phyloP scores from a whole-genome alignment of 371 early-diverging fungal genomes.

The Vairimorpha necatrix region DNA sequence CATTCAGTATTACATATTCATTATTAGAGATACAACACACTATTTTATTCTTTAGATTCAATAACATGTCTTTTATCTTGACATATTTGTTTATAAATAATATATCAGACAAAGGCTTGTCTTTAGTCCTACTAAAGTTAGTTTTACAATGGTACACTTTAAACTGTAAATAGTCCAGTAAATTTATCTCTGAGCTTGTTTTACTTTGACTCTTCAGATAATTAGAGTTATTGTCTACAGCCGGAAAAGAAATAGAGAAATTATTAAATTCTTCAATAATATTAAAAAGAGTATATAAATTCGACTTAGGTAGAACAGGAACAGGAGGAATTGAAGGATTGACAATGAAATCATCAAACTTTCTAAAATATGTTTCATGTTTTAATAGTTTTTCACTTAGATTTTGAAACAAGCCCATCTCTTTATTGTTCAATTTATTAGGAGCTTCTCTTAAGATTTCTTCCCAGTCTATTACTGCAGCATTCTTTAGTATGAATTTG shows the following conservation, averaged over 20 bases:
- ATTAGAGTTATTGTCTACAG: background rate
- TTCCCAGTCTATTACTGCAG: background rate
- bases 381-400: background rate
- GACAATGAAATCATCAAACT: background rate
- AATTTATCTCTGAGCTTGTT: background rate
- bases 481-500: background rate
- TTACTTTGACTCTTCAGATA: background rate
- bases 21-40: background rate
- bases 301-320: background rate
- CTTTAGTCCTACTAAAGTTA: slow-evolving; percentile 6
- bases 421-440: background rate
- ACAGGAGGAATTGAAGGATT: background rate
- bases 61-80: background rate
- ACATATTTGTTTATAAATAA: slow-evolving; percentile 7
- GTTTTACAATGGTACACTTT: background rate
- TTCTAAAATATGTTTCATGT: background rate
- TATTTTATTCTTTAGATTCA: background rate
- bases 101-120: background rate
- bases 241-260: background rate
- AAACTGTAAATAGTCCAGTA: background rate
- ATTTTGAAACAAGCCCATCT: background rate
- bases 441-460: background rate
- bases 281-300: background rate
- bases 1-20: background rate
- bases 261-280: background rate